These are phyloP conservation scores for Penicillium silybi DNA, from an alignment of 495 filamentous ascomycete genomes.

Conservation along the genomic window DNA sequence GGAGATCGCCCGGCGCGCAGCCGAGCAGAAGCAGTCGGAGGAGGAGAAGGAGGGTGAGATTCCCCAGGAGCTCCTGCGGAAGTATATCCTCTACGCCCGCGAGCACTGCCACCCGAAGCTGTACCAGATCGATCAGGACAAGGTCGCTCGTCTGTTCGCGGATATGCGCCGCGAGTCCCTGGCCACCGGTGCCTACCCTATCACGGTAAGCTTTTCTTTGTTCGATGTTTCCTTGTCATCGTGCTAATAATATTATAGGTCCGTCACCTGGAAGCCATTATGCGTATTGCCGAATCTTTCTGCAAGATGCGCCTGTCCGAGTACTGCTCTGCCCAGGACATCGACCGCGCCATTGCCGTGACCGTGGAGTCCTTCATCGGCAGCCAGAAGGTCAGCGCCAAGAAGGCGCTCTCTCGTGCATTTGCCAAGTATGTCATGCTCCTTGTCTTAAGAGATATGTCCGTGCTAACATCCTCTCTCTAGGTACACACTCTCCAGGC, in stretches of 20 bases:
- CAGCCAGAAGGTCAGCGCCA: slow-evolving; percentile 94
- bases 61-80: slow-evolving; percentile 85
- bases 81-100: slow-evolving; percentile 95
- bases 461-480: slow-evolving; percentile 14
- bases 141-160: slow-evolving; percentile 87
- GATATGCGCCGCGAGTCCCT: slow-evolving; percentile 93
- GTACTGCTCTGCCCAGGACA: slow-evolving; percentile 83
- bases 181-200: slow-evolving; percentile 94
- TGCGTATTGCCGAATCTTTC: slow-evolving; percentile 88
- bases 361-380: slow-evolving; percentile 95
- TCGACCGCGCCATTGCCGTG: slow-evolving; percentile 95
- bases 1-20: slow-evolving; percentile 32
- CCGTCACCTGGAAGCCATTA: slow-evolving; percentile 95
- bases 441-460: background rate
- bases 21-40: slow-evolving; percentile 42
- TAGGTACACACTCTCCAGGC: slow-evolving; percentile 46
- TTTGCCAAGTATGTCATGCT: slow-evolving; percentile 85
- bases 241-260: slow-evolving; percentile 55
- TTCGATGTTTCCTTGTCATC: background rate
- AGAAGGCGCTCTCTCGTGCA: slow-evolving; percentile 91
- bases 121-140: slow-evolving; percentile 97
- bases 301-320: slow-evolving; percentile 94
- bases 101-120: slow-evolving; percentile 89
- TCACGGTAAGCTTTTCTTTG: slow-evolving; percentile 67
- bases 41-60: slow-evolving; percentile 73